Conservation (phyloP, 2,329 filamentous ascomycete species). For the Thielaviopsis euricoi region DNA sequence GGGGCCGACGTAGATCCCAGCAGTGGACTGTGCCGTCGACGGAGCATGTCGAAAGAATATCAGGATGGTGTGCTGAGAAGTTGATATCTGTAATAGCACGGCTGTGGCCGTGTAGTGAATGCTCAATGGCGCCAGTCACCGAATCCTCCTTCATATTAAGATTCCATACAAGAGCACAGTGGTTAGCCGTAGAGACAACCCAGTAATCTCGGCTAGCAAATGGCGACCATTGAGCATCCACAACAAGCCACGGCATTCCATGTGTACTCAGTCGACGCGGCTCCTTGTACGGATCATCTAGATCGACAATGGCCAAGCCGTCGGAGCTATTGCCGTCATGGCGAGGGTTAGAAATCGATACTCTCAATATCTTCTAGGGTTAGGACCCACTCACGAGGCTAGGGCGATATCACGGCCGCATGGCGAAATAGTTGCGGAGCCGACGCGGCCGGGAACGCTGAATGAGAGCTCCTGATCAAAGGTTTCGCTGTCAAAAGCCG, state of each 20-base stretch:
- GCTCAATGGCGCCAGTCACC: constrained; percentile 55
- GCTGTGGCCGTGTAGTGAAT: constrained; percentile 67
- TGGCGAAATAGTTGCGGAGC: constrained; percentile 84
- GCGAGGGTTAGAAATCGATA: background rate
- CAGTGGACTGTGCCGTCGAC: constrained; percentile 87
- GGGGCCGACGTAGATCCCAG: constrained; percentile 69
- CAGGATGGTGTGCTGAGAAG: constrained; percentile 83
- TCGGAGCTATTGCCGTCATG: constrained; percentile 56
- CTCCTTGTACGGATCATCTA: constrained; percentile 76
- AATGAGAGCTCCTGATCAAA: constrained; percentile 77
- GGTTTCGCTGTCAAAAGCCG: constrained; percentile 69
- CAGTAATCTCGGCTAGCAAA: constrained; percentile 81
- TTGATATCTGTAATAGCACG: constrained; percentile 93
- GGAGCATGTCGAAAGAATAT: constrained; percentile 75
- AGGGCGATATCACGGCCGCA: constrained; percentile 80
- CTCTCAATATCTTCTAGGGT: constrained; percentile 20
- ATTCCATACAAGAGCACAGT: constrained; percentile 90
- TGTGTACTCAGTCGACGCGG: constrained; percentile 69
- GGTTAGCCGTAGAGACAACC: constrained; percentile 88
- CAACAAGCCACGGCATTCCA: constrained; percentile 82
- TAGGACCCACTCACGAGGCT: constrained; percentile 44
- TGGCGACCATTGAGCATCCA: constrained; percentile 93
- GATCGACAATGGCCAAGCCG: constrained; percentile 77
- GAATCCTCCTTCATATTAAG: constrained; percentile 65
- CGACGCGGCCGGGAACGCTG: constrained; percentile 64